Evolutionary conservation across 106 monocot species (phyloP), one percentile per base, ranked within the genome.

Genomic region (Phalaenopsis equestris): DNA sequence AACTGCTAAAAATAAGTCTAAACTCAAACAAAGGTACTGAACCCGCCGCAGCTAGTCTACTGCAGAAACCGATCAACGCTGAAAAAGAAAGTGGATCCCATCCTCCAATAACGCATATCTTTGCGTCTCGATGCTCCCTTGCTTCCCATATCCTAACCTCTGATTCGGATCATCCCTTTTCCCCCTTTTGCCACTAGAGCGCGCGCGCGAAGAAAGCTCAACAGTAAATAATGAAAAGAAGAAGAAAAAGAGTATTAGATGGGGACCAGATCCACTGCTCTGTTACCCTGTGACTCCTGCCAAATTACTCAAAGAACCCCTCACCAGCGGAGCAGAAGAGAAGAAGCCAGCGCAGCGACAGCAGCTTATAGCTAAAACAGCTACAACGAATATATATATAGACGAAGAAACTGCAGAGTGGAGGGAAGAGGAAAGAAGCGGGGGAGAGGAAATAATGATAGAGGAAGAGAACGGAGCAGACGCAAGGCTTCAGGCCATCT

Each of bases 401-500:
- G 21, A 61, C 61, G 8, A 8, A 61, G 61, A 61, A 61, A 42
- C 30, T 7, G 42, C 5, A 11, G 6, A 15, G 11, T 0, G 73
- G 6, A 74, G 42, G 15, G 0, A 41, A 74, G 38, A 24, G 10
- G 42, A 70, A 14, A 38, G 37, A 38, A 70, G 38, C 11, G 64
- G 43, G 56, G 24, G 72, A 80, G 83, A 36, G 38, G 75, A 61
- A 76, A 81, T 6, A 43, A 84, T 86, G 90, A 46, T 87, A 77
- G 86, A 80, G 24, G 88, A 85, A 67, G 85, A 83, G 39, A 81
- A 82, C 38, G 88, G 86, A 41, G 86, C 67, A 38, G 97, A 94
- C 83, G 85, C 92, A 45, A 82, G 97, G 41, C 88, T 94, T 57
- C 78, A 86, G 77, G 90, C 86, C 49, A 97, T 97, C 57, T 89